Evolutionary conservation across 2,329 filamentous ascomycete genomes (phyloP), one percentile per base, ranked within the genome.

Genomic region (Bipolaris zeicola): DNA sequence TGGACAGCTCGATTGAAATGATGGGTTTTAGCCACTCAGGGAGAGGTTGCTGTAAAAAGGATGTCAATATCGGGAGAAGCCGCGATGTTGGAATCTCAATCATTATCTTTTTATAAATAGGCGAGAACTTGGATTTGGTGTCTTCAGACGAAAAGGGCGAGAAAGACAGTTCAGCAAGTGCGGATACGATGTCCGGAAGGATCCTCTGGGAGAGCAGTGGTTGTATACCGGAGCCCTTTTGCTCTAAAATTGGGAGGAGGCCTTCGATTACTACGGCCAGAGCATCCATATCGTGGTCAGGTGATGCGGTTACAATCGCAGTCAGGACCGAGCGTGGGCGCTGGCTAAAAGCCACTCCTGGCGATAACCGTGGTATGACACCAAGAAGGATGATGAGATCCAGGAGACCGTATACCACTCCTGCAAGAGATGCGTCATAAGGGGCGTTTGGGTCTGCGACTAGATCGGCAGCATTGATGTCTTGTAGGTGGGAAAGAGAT

Each of bases 51-150:
- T 89, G 86, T 33, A 89, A 83, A 18, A 89, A 78, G 16, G 83
- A 79, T 57, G 87, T 90, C 41, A 91, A 74, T 4, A 85, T 80
- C 7, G 83, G 85, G 20, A 91, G 76, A 7, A 91, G 79, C 26
- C 78, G 80, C 65, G 83, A 83, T 31, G 82, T 81, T 14, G 80
- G 79, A 5, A 73, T 78, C 6, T 74, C 49, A 10, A 24, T 14
- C n/a, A 74, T 49, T 3, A 65, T 42, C 1, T 54, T 58, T 20
- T 63, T 36, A 56, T 68, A 75, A 0, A 53, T 18, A n/a, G 61
- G 41, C 39, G 47, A 24, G 20, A 66, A 74, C n/a, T 34, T 60
- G 2, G 18, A 38, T 24, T 60, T 61, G 5, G 14, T 14, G 26
- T 61, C 43, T 20, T 52, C 52, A 16, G 43, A 55, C 24, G 57